Conservation (phyloP, 768 basidiomycete species). For the Hirschioporus abietinus region DNA sequence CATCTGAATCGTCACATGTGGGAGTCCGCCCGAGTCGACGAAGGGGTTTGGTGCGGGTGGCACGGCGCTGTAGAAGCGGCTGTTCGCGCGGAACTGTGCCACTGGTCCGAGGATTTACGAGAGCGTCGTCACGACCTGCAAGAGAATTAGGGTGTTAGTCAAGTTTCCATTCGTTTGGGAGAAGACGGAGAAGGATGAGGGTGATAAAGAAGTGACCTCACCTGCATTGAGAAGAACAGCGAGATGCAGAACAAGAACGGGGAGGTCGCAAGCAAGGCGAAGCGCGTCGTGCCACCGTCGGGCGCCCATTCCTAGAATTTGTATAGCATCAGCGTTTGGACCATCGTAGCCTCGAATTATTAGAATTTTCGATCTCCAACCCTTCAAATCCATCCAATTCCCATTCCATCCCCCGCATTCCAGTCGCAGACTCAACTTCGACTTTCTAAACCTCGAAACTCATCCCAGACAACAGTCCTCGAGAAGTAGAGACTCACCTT, state of each 20-base stretch:
- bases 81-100: constrained; percentile 22
- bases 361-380: no score
- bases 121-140: constrained; percentile 2
- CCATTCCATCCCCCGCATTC: no score
- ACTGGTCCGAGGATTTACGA: constrained; percentile 18
- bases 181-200: constrained; percentile 5
- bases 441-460: no score
- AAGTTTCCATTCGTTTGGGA: not conserved
- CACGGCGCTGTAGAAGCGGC: constrained; percentile 19
- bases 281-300: constrained; percentile 58
- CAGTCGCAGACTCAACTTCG: no score
- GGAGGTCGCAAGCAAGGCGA: constrained; percentile 55
- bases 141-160: not conserved
- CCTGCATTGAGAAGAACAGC: constrained; percentile 25
- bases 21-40: constrained; percentile 7
- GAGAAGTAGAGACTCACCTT: no score
- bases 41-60: constrained; percentile 7
- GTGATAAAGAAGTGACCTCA: no score
- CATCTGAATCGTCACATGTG: constrained; percentile 17
- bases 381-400: no score
- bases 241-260: constrained; percentile 77
- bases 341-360: no score
- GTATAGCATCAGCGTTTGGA: no score
- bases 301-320: no score
- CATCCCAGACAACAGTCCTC: no score